Base-by-base conservation (phyloP, 371 early-diverging fungal species). In the Mucor sp. region DNA sequence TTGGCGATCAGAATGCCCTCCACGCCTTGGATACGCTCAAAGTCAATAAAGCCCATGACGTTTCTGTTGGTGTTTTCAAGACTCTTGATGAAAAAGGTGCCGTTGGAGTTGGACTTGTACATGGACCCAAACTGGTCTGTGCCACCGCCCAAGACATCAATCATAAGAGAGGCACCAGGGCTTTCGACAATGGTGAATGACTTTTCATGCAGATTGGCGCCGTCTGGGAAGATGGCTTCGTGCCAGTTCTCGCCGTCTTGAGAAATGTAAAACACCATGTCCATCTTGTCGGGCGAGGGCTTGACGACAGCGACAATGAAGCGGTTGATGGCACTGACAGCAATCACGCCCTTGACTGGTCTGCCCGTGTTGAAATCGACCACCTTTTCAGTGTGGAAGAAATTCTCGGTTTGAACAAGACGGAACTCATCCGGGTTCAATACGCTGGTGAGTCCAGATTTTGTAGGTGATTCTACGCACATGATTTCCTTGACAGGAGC, bases 1-100 rank as follows among this genome's bases (percentile, higher is more conserved):
- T 98, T 98, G 44, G 94, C 93, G 3, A 97, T 73, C 48, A 94
- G 79, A 4, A 96, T 88, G 19, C 95, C 96, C 63, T 93, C 90
- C 8, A 94, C 85, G 19, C 92, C 91, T 58, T 92, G 87, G 32
- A 95, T 85, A 17, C 93, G 87, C 78, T 97, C 97, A 76, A 94
- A 93, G 68, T 97, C 98, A n/a, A 96, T 91, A 23, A 80, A 77
- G 17, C 96, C 97, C 4, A 75, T 58, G 3, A 30, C 17, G 62
- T 93, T 87, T 55, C 94, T 88, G 72, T 96, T 94, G 39, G 93
- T 92, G 75, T 94, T 81, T 32, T 90, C 84, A 35, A 94, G 85
- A 28, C 92, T 82, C 56, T 86, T 87, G 55, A 88, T 86, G 74
- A 94, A 98, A 73, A 90, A 92, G 4, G 90, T 94, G 59, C 98